phyloP scores from a whole-genome alignment of 768 basidiomycete species.

The Mrakia frigida region DNA sequence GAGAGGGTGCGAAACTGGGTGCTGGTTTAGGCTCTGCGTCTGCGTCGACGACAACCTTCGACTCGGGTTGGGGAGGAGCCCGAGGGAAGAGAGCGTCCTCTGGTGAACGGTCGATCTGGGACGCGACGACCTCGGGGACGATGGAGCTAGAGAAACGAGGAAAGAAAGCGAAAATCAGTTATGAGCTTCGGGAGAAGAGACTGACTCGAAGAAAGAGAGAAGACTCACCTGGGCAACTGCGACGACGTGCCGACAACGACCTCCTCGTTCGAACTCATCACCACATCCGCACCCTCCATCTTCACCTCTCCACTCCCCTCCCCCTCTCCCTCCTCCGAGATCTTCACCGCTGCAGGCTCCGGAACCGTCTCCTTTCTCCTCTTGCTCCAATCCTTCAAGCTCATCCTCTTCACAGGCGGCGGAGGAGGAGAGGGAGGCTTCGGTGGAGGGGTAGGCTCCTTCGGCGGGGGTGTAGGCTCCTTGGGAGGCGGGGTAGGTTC shows the following conservation, averaged over 20 bases:
- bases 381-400: conserved; percentile 30
- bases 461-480: conserved; percentile 16
- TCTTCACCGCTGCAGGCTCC: background rate
- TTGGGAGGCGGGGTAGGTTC: conserved; percentile 19
- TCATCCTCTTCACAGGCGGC: conserved; percentile 20
- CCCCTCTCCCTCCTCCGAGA: background rate
- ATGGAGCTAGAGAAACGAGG: background rate
- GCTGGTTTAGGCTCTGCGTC: background rate
- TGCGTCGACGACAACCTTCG: background rate
- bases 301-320: background rate
- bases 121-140: background rate
- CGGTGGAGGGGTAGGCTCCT: conserved; percentile 25
- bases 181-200: background rate
- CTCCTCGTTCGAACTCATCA: background rate
- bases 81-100: background rate
- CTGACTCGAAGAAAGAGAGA: background rate
- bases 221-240: background rate
- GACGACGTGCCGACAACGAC: background rate
- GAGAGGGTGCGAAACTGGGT: background rate
- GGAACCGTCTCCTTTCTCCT: conserved; percentile 26
- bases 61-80: background rate
- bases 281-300: background rate
- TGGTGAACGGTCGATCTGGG: background rate
- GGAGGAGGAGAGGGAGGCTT: conserved; percentile 25
- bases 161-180: background rate